Conservation (phyloP, 2,329 filamentous ascomycete genomes). For the Epichloe baconii region DNA sequence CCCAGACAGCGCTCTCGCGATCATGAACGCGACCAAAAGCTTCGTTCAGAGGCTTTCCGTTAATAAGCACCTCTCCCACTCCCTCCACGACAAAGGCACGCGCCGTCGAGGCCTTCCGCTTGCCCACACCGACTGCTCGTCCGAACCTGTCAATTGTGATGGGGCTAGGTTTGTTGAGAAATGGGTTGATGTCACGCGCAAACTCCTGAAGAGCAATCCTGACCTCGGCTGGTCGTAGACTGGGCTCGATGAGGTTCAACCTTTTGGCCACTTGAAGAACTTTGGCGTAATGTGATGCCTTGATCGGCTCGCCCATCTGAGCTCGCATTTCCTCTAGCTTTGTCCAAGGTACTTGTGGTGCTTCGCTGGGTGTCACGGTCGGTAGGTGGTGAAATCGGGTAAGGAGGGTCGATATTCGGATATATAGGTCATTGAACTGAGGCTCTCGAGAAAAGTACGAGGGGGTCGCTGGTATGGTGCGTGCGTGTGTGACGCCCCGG, state of each 20-base stretch:
- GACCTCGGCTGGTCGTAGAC: slow-evolving; percentile 60
- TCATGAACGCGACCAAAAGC: slow-evolving; percentile 84
- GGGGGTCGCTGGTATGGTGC: slow-evolving; percentile 69
- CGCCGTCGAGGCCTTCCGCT: slow-evolving; percentile 77
- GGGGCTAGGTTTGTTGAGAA: slow-evolving; percentile 48
- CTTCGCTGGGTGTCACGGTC: slow-evolving; percentile 48
- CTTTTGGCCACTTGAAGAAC: slow-evolving; percentile 64
- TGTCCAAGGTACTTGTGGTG: slow-evolving; percentile 68
- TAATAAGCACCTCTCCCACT: slow-evolving; percentile 78
- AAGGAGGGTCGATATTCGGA: slow-evolving; percentile 59
- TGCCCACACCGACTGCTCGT: slow-evolving; percentile 65
- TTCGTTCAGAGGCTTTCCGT: slow-evolving; percentile 72
- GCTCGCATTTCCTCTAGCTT: slow-evolving; percentile 64
- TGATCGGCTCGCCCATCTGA: slow-evolving; percentile 57
- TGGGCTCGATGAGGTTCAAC: slow-evolving; percentile 74
- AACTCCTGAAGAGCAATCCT: slow-evolving; percentile 52
- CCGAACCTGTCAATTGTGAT: slow-evolving; percentile 62
- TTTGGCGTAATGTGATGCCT: slow-evolving; percentile 64
- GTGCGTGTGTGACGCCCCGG: slow-evolving; percentile 38
- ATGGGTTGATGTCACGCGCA: slow-evolving; percentile 61
- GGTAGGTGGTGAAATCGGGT: slow-evolving; percentile 65
- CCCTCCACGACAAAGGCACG: slow-evolving; percentile 85
- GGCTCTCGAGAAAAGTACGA: slow-evolving; percentile 92
- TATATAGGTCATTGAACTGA: slow-evolving; percentile 71
- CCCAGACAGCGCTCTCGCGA: slow-evolving; percentile 87